Base-by-base conservation (phyloP, 2,329 filamentous ascomycete genomes). In the Nakataea oryzae region DNA sequence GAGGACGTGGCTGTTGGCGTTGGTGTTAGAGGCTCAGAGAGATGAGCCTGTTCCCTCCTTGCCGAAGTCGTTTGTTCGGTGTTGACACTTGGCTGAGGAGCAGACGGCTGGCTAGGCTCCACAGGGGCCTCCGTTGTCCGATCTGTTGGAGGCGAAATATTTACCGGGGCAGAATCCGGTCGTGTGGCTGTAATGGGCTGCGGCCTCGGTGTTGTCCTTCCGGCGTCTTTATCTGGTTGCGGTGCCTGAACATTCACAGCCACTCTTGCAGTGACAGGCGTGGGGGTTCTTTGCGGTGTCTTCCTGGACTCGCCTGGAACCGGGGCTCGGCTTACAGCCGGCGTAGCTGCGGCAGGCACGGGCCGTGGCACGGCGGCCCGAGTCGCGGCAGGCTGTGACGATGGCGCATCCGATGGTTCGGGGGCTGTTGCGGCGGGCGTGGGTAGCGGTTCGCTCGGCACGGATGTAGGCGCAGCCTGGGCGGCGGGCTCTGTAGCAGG, bases 401-500 rank as follows among this genome's bases (percentile, higher is more conserved):
- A 26, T 27, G 24, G 30, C 29, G 57, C 27, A 27, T n/a, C 26
- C 26, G 57, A 26, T 11, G 57, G 11, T 17, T 41, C 57, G 26
- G 54, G n/a, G 55, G 17, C 34, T 5, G 50, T 30, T 7, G 32
- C 26, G 21, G 54, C 17, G 27, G 56, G 30, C 28, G 41, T 55
- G 34, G 9, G n/a, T 27, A 28, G 29, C n/a, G 28, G 6, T 7
- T 28, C 30, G 56, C n/a, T n/a, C 28, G 21, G 26, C 17, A 50
- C 28, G 14, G 60, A 14, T 8, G 63, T 60, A 21, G 62, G 55
- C 8, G 64, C 58, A 28, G 24, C 21, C 21, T n/a, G 41, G 21
- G 61, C 58, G 29, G 62, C 58, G 27, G 61, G 47, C 14, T 62
- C 57, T 26, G 32, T 57, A 28, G 57, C 21, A 50, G 41, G 21